These are phyloP conservation scores for Colletotrichum higginsianum DNA, from an alignment of 2,329 filamentous ascomycete species.

Conservation along the genomic window DNA sequence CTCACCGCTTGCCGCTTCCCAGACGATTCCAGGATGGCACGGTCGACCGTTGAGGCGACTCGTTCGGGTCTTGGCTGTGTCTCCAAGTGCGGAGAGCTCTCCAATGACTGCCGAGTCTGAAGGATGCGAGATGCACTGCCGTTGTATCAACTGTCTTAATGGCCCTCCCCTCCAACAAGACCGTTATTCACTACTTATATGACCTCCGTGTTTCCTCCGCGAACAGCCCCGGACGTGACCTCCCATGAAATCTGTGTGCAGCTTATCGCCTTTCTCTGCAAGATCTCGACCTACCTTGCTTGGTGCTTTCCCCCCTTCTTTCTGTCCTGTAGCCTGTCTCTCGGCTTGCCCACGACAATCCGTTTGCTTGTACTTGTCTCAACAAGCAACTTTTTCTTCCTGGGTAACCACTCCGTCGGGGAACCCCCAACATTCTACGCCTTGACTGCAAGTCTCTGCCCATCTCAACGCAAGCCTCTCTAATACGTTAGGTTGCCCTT, in stretches of 20 bases:
- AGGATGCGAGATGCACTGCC: neutral
- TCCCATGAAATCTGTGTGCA: neutral
- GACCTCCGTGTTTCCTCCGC: neutral
- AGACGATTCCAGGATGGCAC: constrained; percentile 23
- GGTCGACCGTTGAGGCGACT: constrained; percentile 12
- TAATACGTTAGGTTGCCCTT: constrained; percentile 13
- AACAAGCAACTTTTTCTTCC: constrained; percentile 2
- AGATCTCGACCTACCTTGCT: constrained; percentile 8
- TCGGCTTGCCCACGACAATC: constrained; percentile 1
- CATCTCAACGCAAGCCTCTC: constrained; percentile 24
- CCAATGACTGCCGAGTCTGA: neutral
- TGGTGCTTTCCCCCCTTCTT: neutral
- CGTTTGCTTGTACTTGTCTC: constrained; percentile 3
- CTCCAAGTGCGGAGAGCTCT: constrained; percentile 24
- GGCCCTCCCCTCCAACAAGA: neutral
- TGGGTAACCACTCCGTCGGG: constrained; percentile 9
- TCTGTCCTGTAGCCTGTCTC: neutral
- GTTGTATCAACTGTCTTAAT: neutral
- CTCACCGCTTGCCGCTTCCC: neutral
- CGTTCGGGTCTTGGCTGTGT: constrained; percentile 32
- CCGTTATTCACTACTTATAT: constrained; percentile 28
- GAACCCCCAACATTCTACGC: constrained; percentile 9
- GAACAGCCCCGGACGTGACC: neutral
- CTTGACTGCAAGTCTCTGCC: constrained; percentile 20
- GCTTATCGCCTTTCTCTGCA: constrained; percentile 11